Base-by-base conservation (phyloP, 805 yeast genomes). In the Lipomyces orientalis region DNA sequence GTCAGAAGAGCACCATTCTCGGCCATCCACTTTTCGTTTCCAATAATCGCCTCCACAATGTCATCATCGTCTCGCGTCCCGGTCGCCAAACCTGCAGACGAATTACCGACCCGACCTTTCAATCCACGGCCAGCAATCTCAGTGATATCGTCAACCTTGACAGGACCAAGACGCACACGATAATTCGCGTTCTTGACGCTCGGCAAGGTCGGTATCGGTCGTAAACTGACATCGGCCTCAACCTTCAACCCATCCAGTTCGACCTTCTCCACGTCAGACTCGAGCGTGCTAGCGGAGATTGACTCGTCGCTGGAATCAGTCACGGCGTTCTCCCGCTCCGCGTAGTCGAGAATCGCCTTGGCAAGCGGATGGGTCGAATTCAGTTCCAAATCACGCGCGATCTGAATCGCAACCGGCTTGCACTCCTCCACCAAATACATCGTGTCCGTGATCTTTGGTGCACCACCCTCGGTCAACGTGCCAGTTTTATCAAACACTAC, bases 401-500 rank as follows among this genome's bases (percentile, higher is more conserved):
- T 76, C 74, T 88, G 89, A 4, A 84, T 73, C 2, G 81, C 80
- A 62, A 78, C 73, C 25, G 60, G 51, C 54, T n/a, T 65, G 66
- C 58, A 54, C 31, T 55, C 75, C 72, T 9, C 64, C 66, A n/a
- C 70, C 72, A 49, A 64, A 68, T 7, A 77, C 69, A 10, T 71
- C 70, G 78, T 82, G 72, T 88, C 86, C 0, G 90, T 86, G 12
- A 90, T 83, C 59, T 79, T 79, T 54, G 87, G 81, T 46, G 85
- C 85, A 0, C 91, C 91, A 31, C 87, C 87, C 65, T 78, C 79
- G 0, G 95, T 90, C 70, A 90, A 79, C 0, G 95, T 90, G 1
- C 94, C 95, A 0, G 94, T 90, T 72, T 90, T 90, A 77, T 90
- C 95, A 74, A 90, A 90, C 72, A 93, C 89, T 8, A 89, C 84